These are phyloP conservation scores for Fimicolochytrium jonesii DNA, from an alignment of 192 early-diverging fungal genomes.

Conservation along the genomic window DNA sequence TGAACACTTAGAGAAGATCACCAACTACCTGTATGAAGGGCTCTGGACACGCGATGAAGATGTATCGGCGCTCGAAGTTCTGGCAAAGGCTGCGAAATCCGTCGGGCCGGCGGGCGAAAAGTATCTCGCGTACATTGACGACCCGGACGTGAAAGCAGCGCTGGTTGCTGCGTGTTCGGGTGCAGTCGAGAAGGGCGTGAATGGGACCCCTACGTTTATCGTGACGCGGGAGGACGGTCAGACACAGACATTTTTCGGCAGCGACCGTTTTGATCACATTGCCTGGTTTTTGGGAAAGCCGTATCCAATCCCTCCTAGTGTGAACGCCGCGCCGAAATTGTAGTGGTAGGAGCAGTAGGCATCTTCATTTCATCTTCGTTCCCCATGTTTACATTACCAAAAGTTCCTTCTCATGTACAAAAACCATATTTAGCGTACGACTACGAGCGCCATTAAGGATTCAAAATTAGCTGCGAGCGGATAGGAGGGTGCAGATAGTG, in stretches of 20 bases:
- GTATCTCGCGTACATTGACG: not conserved
- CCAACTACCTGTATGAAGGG: not conserved
- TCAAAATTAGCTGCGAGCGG: too few relatives aligned
- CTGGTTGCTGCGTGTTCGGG: constrained; percentile 13
- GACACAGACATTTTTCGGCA: constrained; percentile 36
- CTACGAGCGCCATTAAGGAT: too few relatives aligned
- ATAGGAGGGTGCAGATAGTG: too few relatives aligned
- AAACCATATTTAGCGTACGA: too few relatives aligned
- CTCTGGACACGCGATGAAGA: constrained; percentile 6
- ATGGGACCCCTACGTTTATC: constrained; percentile 41
- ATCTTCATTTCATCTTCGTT: too few relatives aligned
- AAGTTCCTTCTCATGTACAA: too few relatives aligned
- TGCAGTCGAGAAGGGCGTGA: constrained; percentile 33
- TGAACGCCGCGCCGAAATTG: too few relatives aligned
- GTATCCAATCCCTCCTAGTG: too few relatives aligned
- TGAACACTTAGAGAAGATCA: not conserved
- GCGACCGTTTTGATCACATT: constrained; percentile 39
- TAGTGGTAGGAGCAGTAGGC: too few relatives aligned
- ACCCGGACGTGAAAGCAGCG: constrained; percentile 24
- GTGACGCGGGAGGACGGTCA: constrained; percentile 19
- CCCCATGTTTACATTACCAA: too few relatives aligned
- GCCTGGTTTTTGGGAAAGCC: constrained; percentile 35
- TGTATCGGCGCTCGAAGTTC: not conserved
- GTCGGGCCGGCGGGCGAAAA: not conserved
- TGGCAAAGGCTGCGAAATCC: not conserved